Base-by-base conservation (phyloP, 1,139 yeast genomes). In the Meyerozyma carpophila region DNA sequence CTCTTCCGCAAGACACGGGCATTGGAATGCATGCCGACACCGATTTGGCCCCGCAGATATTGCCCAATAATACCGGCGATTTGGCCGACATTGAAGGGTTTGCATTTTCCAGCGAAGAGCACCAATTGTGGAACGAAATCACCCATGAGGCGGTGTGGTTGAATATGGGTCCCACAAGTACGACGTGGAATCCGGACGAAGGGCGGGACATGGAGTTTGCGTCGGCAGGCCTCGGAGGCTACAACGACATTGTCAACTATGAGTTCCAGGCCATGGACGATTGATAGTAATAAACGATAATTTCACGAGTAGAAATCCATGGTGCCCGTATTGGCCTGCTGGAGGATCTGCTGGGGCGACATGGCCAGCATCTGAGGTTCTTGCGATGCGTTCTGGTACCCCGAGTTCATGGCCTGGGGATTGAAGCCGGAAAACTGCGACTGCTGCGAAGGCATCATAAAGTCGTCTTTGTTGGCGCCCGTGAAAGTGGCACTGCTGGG, bases 121-220 rank as follows among this genome's bases (percentile, higher is more conserved):
- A 79, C 52, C 76, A 84, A 53, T 61, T 88, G 43, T 82, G 94
- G 91, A 79, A 80, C 58, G 88, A 84, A 54, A 80, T 85, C 49
- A 79, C 88, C 2, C 75, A 75, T 57, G 89, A 80, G 57, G 89
- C 94, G 11, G 84, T 74, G 57, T 84, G 93, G 93, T 61, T 84
- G 42, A 63, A 59, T 46, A 58, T 58, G 11, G 39, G 34, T 18
- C 25, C 32, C 32, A 16, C 36, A 21, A 20, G 11, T 24, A n/a
- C 26, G 18, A 7, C 20, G 26, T 14, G 31, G 24, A 9, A 28
- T 14, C 6, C 37, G 2, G 37, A 24, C 24, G 14, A 18, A 25
- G 13, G 6, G 38, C 11, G 13, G 31, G 37, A 34, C 32, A 42
- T 6, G 28, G 37, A 13, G 49, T 45, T 29, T 41, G 24, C 41